Base-by-base conservation (phyloP, 2,329 filamentous ascomycete species). In the Exophiala sp. region DNA sequence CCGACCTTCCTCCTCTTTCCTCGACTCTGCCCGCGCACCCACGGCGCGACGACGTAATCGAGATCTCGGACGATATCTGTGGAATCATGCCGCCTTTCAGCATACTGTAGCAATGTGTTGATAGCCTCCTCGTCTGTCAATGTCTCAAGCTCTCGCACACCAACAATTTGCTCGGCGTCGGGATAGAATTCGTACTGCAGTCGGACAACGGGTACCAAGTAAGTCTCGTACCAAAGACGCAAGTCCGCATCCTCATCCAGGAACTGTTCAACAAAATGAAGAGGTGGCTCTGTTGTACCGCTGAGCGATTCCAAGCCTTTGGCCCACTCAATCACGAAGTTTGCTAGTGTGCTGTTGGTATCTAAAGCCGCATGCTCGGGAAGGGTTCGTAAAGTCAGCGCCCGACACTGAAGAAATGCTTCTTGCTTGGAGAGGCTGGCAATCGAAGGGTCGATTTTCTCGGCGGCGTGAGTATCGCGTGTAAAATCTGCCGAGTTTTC, bases 101-200 rank as follows among this genome's bases (percentile, higher is more conserved):
- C 58, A 54, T 71, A 72, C 27, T 69, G 71, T 48, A 83, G 66
- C 41, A 83, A 67, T 43, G 74, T 62, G 37, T 79, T 74, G 27
- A 82, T 69, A 0, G 75, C 80, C 7, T 70, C 70, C 48, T 66
- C 64, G 11, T 73, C 76, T 21, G 73, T 71, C 52, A 80, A 62
- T 19, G 66, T 70, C 53, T 80, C 76, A 44, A 83, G 70, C 1
- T 73, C 68, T 38, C 73, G 70, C 39, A 84, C 61, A 7, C 74
- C 70, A 6, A 74, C 61, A 1, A 63, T 56, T 9, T 69, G 66
- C 18, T 72, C 64, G 11, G 63, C 67, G n/a, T 74, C 68, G 0
- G 76, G 74, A 52, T 83, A 82, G 62, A 81, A 83, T 63, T 83
- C 79, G 62, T 81, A 80, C 58, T 79, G 76, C 42, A 82, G 65